Evolutionary conservation across 805 yeast species (phyloP).

Genomic region (Vanderwaltozyma yarrowii): DNA sequence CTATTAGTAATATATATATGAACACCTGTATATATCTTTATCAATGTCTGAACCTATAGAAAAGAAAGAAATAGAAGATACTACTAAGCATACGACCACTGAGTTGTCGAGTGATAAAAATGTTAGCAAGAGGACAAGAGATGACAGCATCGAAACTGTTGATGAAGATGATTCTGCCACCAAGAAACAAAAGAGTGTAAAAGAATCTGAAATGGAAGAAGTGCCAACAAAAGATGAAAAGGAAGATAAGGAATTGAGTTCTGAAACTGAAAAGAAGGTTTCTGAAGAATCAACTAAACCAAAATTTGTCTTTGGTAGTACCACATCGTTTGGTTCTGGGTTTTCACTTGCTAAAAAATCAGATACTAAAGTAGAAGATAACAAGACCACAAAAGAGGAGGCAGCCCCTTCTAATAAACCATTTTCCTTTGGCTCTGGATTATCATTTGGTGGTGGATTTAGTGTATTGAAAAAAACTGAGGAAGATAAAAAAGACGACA

Average conservation of each 20-base stretch:
- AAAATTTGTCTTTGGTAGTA: slow-evolving; percentile 47
- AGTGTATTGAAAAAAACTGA: slow-evolving; percentile 16
- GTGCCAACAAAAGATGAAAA: no score
- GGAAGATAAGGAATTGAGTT: no score
- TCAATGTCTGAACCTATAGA: no score
- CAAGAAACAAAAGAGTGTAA: no score
- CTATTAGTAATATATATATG: no score
- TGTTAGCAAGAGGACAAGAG: background rate
- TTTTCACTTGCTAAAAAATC: slow-evolving; percentile 17
- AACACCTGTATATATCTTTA: no score
- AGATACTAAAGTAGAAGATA: slow-evolving; percentile 1
- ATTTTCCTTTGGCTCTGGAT: slow-evolving; percentile 36
- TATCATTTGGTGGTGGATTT: slow-evolving; percentile 33
- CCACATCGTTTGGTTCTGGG: slow-evolving; percentile 39
- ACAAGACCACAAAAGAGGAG: slow-evolving; percentile 2
- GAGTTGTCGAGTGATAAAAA: no score
- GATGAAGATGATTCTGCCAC: no score
- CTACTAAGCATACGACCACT: no score
- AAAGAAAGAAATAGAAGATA: no score
- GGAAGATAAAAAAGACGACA: slow-evolving; percentile 6
- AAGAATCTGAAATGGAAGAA: background rate
- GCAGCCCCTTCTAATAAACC: slow-evolving; percentile 10
- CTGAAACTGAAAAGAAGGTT: background rate
- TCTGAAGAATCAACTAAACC: slow-evolving; percentile 21
- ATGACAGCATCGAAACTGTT: background rate